Evolutionary conservation across 768 basidiomycete genomes (phyloP), one percentile per base, ranked within the genome.

Genomic region (Leccinum olivaceopallidum): DNA sequence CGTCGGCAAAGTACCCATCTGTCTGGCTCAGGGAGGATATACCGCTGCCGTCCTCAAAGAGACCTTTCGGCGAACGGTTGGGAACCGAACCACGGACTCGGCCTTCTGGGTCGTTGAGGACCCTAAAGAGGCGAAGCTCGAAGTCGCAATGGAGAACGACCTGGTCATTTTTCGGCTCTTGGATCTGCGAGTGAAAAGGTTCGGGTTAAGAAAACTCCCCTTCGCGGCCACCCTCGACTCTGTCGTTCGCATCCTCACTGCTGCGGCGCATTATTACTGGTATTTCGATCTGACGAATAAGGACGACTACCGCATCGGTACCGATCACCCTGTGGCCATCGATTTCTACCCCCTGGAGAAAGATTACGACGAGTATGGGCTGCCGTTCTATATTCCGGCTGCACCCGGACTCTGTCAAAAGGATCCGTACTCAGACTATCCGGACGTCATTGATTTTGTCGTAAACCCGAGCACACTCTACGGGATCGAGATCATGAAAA

Each of bases 401-500:
- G 32, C 13, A 34, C 32, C 52, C n/a, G 52, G 52, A 14, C 32
- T 53, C 32, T 32, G 30, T 22, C 52, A 20, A 22, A 34, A 34
- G 52, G 52, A 53, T 53, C 20, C 52, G 6, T 12, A 24, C 10
- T 13, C 4, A 8, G 32, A 34, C n/a, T 34, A 53, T n/a, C 13
- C 20, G 20, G 30, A 53, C 8, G 14, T 53, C 20, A 53, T 53
- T 5, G 52, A 53, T 20, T 53, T 53, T 7, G 14, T 34, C 13
- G 52, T 53, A 20, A 16, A 53, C 12, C 26, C 28, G 30, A 20
- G 32, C 18, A n/a, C 52, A 34, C 26, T 53, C 12, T 53, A 53
- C 32, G 52, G 52, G 12, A 53, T 57, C 26, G 36, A 63, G 42
- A 55, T 63, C 53, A 63, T 36, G 20, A 63, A 63, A 22, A 44